Conservation (phyloP, 2,329 filamentous ascomycete genomes). For the Pseudopyrenochaeta lycopersici region DNA sequence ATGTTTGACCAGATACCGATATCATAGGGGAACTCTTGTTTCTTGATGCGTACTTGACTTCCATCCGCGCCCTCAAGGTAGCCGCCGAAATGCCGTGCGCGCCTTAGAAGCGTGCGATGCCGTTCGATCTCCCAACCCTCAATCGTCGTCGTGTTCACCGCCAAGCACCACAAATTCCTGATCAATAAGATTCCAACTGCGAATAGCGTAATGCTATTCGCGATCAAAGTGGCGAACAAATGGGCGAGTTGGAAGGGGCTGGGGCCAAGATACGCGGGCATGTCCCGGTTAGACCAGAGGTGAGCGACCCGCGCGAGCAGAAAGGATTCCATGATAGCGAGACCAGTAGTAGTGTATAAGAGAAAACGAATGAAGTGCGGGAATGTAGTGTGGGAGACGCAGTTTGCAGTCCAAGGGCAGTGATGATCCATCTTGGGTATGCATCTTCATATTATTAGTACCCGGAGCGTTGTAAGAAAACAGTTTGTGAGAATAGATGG, state of each 20-base stretch:
- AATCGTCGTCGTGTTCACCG: constrained; percentile 80
- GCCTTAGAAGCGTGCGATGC: constrained; percentile 56
- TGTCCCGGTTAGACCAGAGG: constrained; percentile 71
- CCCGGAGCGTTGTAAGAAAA: not conserved
- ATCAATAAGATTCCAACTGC: constrained; percentile 71
- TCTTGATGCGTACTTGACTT: constrained; percentile 62
- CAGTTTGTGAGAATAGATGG: too few relatives aligned
- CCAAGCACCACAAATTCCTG: constrained; percentile 66
- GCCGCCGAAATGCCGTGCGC: constrained; percentile 62
- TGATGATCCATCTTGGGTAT: constrained; percentile 87
- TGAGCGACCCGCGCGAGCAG: constrained; percentile 66
- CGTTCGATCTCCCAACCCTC: constrained; percentile 74
- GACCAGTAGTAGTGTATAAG: constrained; percentile 70
- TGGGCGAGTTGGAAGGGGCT: constrained; percentile 65
- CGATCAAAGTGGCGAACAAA: constrained; percentile 68
- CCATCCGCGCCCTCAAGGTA: constrained; percentile 66
- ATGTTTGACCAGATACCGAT: constrained; percentile 79
- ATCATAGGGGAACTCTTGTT: constrained; percentile 84
- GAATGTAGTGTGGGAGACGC: constrained; percentile 82
- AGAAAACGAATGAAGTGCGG: constrained; percentile 86
- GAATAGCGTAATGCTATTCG: constrained; percentile 68
- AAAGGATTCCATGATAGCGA: constrained; percentile 68
- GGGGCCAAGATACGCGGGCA: constrained; percentile 78
- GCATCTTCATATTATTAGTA: constrained; percentile 58
- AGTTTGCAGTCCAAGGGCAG: constrained; percentile 86